These are phyloP conservation scores for Epichloe sp. DNA, from an alignment of 2,329 filamentous ascomycete species.

Conservation along the genomic window DNA sequence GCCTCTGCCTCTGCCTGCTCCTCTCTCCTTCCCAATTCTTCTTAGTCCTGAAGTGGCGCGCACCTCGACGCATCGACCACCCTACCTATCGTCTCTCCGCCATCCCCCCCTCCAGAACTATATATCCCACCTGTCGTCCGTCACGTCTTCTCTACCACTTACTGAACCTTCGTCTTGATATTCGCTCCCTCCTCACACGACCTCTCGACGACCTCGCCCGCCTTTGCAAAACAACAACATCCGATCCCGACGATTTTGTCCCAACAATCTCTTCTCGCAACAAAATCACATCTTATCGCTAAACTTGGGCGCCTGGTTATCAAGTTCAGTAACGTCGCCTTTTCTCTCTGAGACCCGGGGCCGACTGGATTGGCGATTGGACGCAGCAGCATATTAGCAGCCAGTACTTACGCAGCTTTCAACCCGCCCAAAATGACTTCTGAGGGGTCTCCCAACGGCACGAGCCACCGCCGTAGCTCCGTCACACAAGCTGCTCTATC, in stretches of 20 bases:
- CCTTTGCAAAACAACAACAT: background rate
- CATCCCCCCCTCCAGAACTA: background rate
- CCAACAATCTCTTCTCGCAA: background rate
- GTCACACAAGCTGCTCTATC: slow-evolving; percentile 43
- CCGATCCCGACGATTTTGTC: background rate
- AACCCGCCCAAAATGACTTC: slow-evolving; percentile 18
- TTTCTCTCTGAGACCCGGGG: background rate
- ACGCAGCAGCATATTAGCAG: background rate
- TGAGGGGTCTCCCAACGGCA: slow-evolving; percentile 21
- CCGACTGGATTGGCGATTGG: slow-evolving; percentile 4
- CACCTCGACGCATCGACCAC: background rate
- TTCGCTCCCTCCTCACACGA: background rate
- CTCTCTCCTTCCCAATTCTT: background rate
- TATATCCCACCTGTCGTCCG: background rate
- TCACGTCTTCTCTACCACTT: background rate
- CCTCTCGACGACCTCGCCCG: background rate
- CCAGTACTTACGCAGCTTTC: background rate
- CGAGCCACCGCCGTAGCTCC: slow-evolving; percentile 40
- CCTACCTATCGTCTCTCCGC: background rate
- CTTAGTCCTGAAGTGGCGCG: background rate
- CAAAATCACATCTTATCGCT: background rate
- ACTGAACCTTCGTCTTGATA: background rate
- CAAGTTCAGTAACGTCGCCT: background rate
- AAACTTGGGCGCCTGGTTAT: background rate
- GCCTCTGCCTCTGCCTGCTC: background rate